Base-by-base conservation (phyloP, 2,329 filamentous ascomycete genomes). In the Venturia effusa region DNA sequence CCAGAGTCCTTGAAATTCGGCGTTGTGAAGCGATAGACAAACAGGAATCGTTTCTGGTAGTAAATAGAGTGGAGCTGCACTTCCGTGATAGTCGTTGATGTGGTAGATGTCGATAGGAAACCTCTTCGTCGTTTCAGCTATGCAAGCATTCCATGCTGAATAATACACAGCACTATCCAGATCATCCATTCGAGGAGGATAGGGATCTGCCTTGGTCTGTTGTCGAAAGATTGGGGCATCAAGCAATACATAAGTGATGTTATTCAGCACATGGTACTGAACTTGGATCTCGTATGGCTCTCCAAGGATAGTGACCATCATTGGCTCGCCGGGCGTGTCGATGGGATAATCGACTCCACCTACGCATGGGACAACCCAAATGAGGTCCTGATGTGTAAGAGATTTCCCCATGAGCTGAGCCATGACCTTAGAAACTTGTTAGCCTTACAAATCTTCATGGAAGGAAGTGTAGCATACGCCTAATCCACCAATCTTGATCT, bases 121-220 rank as follows among this genome's bases (percentile, higher is more conserved):
- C 19, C 86, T 81, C 64, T 80, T 80, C 67, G 87, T 81, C 1
- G 84, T 76, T 68, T 86, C 80, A 8, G 85, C 84, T 68, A 88
- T 87, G 70, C 86, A 88, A 71, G 84, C 83, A 67, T 88, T 88
- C 86, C 86, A 88, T 2, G 84, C 84, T 2, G 84, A 87, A 70
- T 88, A 88, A 73, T 87, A 86, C 60, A 88, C 83, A 11, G 86
- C 86, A 66, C 81, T 84, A 66, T 86, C 84, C 63, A 88, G 77
- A 69, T 88, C 85, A 70, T 88, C 86, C 86, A 88, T 88, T 40
- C 85, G 81, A 45, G 84, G 27, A 15, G 86, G 85, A 69, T 88
- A 88, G 0, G 85, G 85, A 66, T 88, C 83, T 24, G 80, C 76
- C 68, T 82, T 82, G 1, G 82, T 82, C 70, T 88, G 85, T 66